Conservation (phyloP, 139 green algal species). For the Micromonas pusilla region DNA sequence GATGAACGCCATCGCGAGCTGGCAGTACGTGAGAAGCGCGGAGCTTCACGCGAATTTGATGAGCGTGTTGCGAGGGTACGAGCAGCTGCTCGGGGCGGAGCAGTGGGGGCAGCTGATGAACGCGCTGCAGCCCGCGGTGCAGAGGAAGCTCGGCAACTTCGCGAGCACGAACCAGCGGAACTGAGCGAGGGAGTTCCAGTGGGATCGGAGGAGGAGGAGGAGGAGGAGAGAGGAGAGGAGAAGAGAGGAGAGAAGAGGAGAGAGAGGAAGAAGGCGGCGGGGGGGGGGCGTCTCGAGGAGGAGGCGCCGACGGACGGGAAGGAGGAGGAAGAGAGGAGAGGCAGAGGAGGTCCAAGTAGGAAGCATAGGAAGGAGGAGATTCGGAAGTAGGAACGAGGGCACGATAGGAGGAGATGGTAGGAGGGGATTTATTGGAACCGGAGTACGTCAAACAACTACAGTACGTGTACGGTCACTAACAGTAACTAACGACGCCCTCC, state of each 20-base stretch:
- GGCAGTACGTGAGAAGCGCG: conserved; percentile 50
- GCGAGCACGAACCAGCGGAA: conserved; percentile 18
- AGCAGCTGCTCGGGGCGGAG: conserved; percentile 17
- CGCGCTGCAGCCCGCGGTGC: conserved; percentile 38
- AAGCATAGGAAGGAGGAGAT: too few species aligned
- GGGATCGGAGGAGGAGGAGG: not conserved
- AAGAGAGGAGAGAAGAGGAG: not conserved
- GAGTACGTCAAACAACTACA: too few species aligned
- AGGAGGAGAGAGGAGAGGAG: not conserved
- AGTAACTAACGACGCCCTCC: too few species aligned
- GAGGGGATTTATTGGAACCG: too few species aligned
- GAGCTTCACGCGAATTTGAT: conserved; percentile 50
- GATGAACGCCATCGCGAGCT: conserved; percentile 59
- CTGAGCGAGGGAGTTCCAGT: not conserved
- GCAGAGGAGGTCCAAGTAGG: too few species aligned
- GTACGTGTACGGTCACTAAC: too few species aligned
- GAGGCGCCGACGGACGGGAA: too few species aligned
- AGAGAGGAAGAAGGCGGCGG: too few species aligned
- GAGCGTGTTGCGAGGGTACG: conserved; percentile 45
- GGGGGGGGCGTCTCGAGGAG: too few species aligned
- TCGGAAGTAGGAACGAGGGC: too few species aligned
- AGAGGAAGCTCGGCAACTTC: conserved; percentile 50
- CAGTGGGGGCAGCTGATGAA: conserved; percentile 42
- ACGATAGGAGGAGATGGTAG: too few species aligned
- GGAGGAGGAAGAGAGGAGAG: too few species aligned